A percentile compares a stretch with the other conserved stretches of the same genome.
These are phyloP conservation scores for Termitomyces sp. DNA, from an alignment of 1,284 basidiomycete species.

Conservation along the genomic window DNA sequence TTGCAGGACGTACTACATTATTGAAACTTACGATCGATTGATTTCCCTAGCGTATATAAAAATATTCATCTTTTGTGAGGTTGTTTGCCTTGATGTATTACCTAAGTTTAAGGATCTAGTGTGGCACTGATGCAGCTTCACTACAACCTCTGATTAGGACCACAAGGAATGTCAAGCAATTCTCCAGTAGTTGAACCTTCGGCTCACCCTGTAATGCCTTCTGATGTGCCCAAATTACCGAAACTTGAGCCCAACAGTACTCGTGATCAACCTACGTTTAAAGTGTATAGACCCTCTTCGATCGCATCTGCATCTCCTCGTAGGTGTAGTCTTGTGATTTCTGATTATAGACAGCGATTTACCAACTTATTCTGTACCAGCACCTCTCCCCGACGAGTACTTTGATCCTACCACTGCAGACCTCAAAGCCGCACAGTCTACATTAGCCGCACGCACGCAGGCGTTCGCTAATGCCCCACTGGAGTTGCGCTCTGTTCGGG, in stretches of 20 bases:
- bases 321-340: slow-evolving; percentile 15
- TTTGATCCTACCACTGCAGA: slow-evolving; percentile 75
- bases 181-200: slow-evolving; percentile 6
- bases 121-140: not conserved
- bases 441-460: slow-evolving; percentile 56
- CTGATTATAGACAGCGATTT: not conserved
- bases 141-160: not conserved
- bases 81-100: slow-evolving; percentile 16
- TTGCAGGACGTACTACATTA: slow-evolving; percentile 11
- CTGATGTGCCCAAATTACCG: not conserved
- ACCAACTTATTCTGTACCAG: slow-evolving; percentile 11
- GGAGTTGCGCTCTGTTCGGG: slow-evolving; percentile 62
- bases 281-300: slow-evolving; percentile 35
- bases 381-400: slow-evolving; percentile 59
- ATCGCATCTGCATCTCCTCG: slow-evolving; percentile 16
- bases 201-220: not conserved
- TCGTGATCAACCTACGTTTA: slow-evolving; percentile 13
- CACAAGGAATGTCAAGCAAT: slow-evolving; percentile 6
- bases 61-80: slow-evolving; percentile 11
- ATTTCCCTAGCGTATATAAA: slow-evolving; percentile 1
- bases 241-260: slow-evolving; percentile 4
- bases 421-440: slow-evolving; percentile 64
- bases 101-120: slow-evolving; percentile 16
- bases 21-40: not conserved
- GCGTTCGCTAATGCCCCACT: slow-evolving; percentile 75